Evolutionary conservation across 371 early-diverging fungal genomes (phyloP), one percentile per base, ranked within the genome.

Genomic region (Haplosporangium sp.): DNA sequence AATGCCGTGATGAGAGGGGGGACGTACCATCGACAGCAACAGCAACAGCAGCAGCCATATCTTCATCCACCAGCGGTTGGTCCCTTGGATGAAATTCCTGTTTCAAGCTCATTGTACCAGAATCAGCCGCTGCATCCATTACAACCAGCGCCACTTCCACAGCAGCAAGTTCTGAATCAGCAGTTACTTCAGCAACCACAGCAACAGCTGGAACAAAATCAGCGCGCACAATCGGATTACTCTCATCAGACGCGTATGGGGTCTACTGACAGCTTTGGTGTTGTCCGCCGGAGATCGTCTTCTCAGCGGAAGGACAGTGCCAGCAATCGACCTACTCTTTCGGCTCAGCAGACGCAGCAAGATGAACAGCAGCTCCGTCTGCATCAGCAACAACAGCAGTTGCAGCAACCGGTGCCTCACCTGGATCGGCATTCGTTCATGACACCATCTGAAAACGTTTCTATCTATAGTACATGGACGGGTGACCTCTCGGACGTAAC

Each of bases 401-500:
- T 48, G 29, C 57, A 50, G 13, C 61, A 60, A 23, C 47, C 37
- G 11, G 7, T 13, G 5, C 47, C 54, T 8, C 64, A 69, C 18
- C 0, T 70, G 4, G 79, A 68, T 41, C 72, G 79, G 1, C 79
- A 77, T 41, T 77, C 79, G 5, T 72, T 77, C 38, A 68, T 77
- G 65, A 67, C 67, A 64, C 67, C 71, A 6, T 75, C 77, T 1
- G 77, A 77, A 18, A 53, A 46, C 13, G 52, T 67, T n/a, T 70
- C 71, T 21, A 37, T 65, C 0, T 68, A 71, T 55, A 76, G 60
- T n/a, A 72, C 72, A 0, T 77, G 79, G 79, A 77, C 79, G 5
- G 79, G 72, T 2, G 72, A 77, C 12, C 79, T 77, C 5, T 77
- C 79, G 11, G 79, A 77, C 51, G 79, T 77, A 55, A 77, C 79